A percentile compares a stretch with the other conserved stretches of the same genome.
phyloP scores from a whole-genome alignment of 176 grass and related monocot genomes.

The Lolium perenne region DNA sequence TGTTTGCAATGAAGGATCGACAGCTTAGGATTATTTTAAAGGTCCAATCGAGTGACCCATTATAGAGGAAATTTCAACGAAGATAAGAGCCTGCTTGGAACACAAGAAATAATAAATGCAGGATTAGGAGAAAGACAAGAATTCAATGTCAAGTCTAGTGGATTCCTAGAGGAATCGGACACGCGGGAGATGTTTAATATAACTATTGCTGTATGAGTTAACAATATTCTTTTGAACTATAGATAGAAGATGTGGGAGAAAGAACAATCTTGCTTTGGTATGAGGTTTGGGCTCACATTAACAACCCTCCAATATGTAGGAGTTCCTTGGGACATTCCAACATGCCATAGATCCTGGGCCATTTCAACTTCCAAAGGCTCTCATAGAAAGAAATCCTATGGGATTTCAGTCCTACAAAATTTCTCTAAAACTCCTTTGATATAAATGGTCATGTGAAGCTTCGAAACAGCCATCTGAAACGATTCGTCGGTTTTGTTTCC shows the following conservation, averaged over 20 bases:
- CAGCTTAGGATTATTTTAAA: constrained; percentile 2
- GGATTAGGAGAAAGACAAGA: constrained; percentile 13
- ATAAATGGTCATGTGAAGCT: background rate
- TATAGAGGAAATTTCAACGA: constrained; percentile 2
- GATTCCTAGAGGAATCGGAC: background rate
- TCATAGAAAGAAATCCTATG: background rate
- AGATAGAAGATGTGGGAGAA: constrained; percentile 3
- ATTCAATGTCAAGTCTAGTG: background rate
- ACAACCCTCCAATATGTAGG: background rate
- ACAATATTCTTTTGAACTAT: background rate
- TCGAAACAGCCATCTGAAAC: constrained; percentile 1
- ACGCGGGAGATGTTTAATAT: background rate
- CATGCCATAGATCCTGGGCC: background rate
- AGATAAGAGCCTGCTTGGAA: background rate
- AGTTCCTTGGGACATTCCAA: background rate
- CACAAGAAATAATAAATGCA: background rate
- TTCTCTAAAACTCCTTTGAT: background rate
- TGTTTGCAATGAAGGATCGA: background rate
- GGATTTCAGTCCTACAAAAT: background rate
- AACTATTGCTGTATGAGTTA: background rate
- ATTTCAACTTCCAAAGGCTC: background rate
- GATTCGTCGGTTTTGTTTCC: background rate
- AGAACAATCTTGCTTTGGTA: background rate
- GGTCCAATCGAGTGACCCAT: background rate
- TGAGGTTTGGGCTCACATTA: background rate